phyloP scores from a whole-genome alignment of 805 yeast species.

The Dipodascopsis uninucleata region DNA sequence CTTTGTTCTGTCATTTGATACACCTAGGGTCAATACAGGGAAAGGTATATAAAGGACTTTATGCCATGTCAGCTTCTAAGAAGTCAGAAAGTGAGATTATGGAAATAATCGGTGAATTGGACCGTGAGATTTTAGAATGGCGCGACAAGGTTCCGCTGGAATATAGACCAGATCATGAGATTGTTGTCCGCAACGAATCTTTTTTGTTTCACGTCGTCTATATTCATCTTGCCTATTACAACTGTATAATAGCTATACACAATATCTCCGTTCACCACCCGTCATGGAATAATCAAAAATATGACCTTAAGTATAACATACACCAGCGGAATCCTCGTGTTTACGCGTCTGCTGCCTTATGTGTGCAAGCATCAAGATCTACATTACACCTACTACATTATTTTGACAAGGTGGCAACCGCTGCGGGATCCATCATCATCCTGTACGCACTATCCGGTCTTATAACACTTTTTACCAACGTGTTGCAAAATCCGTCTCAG shows the following conservation, averaged over 20 bases:
- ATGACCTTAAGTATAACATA: background rate
- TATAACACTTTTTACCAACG: conserved; percentile 25
- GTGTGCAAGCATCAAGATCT: conserved; percentile 31
- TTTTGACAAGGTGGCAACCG: conserved; percentile 11
- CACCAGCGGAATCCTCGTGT: conserved; percentile 28
- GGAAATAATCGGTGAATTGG: conserved; percentile 28
- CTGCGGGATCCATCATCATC: conserved; percentile 22
- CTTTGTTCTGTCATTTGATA: conserved; percentile 7
- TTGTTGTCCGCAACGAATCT: conserved; percentile 15
- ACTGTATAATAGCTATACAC: conserved; percentile 26
- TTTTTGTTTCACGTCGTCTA: conserved; percentile 14
- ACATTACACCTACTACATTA: conserved; percentile 21
- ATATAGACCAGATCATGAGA: conserved; percentile 29
- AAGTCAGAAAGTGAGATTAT: conserved; percentile 22
- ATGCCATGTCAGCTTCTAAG: conserved; percentile 17
- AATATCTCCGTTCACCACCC: conserved; percentile 28
- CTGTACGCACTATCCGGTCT: conserved; percentile 19
- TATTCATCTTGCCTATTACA: conserved; percentile 26
- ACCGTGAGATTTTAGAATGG: conserved; percentile 28
- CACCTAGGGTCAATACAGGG: conserved; percentile 18
- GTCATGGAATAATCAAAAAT: conserved; percentile 7
- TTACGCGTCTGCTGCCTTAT: conserved; percentile 29
- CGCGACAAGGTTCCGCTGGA: conserved; percentile 27
- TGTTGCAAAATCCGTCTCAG: conserved; percentile 28
- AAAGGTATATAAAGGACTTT: conserved; percentile 20